Evolutionary conservation across 129 eudicot genomes (phyloP).

Genomic region (Flaveria ramosissima): DNA sequence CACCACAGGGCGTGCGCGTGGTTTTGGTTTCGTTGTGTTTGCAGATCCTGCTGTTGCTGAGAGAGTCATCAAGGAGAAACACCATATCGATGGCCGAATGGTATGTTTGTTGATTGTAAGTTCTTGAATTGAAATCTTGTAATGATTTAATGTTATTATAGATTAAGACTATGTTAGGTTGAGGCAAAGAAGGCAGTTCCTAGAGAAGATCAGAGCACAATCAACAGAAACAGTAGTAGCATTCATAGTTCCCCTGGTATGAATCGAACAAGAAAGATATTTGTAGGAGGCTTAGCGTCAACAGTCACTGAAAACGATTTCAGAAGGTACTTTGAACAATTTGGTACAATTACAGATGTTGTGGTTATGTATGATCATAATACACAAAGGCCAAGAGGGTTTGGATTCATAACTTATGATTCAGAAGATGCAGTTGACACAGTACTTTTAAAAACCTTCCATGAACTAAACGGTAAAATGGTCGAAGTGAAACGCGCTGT

Average conservation of each 20-base stretch:
- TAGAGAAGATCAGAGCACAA: slow-evolving; percentile 55
- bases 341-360: slow-evolving; percentile 67
- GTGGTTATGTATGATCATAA: slow-evolving; percentile 85
- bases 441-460: slow-evolving; percentile 53
- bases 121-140: neutral
- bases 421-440: slow-evolving; percentile 65
- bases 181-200: slow-evolving; percentile 80
- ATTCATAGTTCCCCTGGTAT: slow-evolving; percentile 64
- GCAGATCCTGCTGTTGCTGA: slow-evolving; percentile 66
- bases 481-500: slow-evolving; percentile 76
- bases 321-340: slow-evolving; percentile 64
- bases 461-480: slow-evolving; percentile 67
- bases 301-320: slow-evolving; percentile 65
- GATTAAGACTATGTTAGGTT: slow-evolving; percentile 36
- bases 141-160: neutral
- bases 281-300: slow-evolving; percentile 79
- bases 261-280: slow-evolving; percentile 57
- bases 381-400: slow-evolving; percentile 74
- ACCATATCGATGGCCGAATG: slow-evolving; percentile 72
- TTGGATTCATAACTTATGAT: slow-evolving; percentile 71
- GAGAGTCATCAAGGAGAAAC: slow-evolving; percentile 66
- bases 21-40: slow-evolving; percentile 77
- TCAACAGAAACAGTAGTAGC: slow-evolving; percentile 63
- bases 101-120: slow-evolving; percentile 26
- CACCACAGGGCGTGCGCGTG: slow-evolving; percentile 69